Percentiles rank a stretch among this genome's conserved stretches.
Evolutionary conservation across 306 rosid species (phyloP).

Genomic region (Betula pendula): DNA sequence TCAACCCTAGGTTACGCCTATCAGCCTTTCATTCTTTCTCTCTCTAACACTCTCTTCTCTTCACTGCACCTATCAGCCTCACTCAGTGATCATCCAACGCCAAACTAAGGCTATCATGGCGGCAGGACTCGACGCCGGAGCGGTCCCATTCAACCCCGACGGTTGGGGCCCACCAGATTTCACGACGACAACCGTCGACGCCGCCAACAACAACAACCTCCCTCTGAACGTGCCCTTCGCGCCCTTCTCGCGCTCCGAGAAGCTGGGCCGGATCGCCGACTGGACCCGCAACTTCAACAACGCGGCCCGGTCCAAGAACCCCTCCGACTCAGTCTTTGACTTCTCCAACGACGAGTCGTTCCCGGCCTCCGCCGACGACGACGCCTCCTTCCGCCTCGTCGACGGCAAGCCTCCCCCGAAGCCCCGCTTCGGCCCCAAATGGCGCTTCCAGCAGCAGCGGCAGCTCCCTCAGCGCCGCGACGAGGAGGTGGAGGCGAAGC

Average conservation of each 20-base stretch:
- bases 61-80: no score
- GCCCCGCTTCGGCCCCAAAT: slow-evolving; percentile 79
- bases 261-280: slow-evolving; percentile 86
- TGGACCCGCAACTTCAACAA: slow-evolving; percentile 85
- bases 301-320: slow-evolving; percentile 60
- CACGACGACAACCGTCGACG: not conserved
- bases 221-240: slow-evolving; percentile 85
- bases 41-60: no score
- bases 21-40: no score
- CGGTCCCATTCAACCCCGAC: slow-evolving; percentile 76
- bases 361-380: slow-evolving; percentile 63
- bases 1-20: no score
- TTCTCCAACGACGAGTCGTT: slow-evolving; percentile 83
- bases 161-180: slow-evolving; percentile 94
- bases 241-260: slow-evolving; percentile 89
- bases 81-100: no score
- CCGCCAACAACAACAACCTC: slow-evolving; percentile 32
- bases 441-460: slow-evolving; percentile 82
- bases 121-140: slow-evolving; percentile 61
- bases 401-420: slow-evolving; percentile 93
- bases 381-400: slow-evolving; percentile 72
- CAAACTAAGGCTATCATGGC: slow-evolving; percentile 23
- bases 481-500: slow-evolving; percentile 77
- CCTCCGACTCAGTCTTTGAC: slow-evolving; percentile 80
- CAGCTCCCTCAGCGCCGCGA: slow-evolving; percentile 97